Evolutionary conservation across 2,329 filamentous ascomycete species (phyloP).

Genomic region (Exophiala spinifera): DNA sequence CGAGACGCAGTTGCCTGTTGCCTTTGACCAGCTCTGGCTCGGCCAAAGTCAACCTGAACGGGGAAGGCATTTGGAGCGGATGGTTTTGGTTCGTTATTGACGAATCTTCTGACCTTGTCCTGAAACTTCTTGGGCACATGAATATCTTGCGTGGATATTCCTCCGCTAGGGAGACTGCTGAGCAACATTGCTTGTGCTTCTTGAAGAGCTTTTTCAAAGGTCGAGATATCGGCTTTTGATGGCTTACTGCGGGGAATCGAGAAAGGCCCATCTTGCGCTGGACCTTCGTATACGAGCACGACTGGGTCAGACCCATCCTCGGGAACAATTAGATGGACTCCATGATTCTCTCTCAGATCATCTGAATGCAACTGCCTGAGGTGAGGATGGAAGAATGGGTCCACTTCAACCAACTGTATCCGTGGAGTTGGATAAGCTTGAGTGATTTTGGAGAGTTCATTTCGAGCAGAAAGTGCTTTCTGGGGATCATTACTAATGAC

Average conservation of each 20-base stretch:
- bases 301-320: slow-evolving; percentile 46
- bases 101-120: slow-evolving; percentile 60
- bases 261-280: slow-evolving; percentile 24
- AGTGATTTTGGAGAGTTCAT: slow-evolving; percentile 49
- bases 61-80: slow-evolving; percentile 50
- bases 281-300: slow-evolving; percentile 51
- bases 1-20: slow-evolving; percentile 12
- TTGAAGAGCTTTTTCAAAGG: slow-evolving; percentile 57
- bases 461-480: slow-evolving; percentile 57
- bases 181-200: slow-evolving; percentile 58
- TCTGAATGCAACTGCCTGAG: slow-evolving; percentile 40
- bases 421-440: slow-evolving; percentile 48
- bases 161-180: slow-evolving; percentile 41
- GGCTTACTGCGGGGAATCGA: slow-evolving; percentile 55
- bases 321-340: slow-evolving; percentile 49
- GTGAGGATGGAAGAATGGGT: slow-evolving; percentile 50
- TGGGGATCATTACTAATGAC: slow-evolving; percentile 84
- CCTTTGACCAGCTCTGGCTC: slow-evolving; percentile 10
- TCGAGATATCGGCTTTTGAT: slow-evolving; percentile 51
- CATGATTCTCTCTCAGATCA: slow-evolving; percentile 42
- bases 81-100: slow-evolving; percentile 33
- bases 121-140: slow-evolving; percentile 40
- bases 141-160: slow-evolving; percentile 25
- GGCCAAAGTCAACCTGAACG: slow-evolving; percentile 46
- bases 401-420: slow-evolving; percentile 44